Evolutionary conservation across 768 basidiomycete genomes (phyloP).

Genomic region (Leccinum disarticulatum): DNA sequence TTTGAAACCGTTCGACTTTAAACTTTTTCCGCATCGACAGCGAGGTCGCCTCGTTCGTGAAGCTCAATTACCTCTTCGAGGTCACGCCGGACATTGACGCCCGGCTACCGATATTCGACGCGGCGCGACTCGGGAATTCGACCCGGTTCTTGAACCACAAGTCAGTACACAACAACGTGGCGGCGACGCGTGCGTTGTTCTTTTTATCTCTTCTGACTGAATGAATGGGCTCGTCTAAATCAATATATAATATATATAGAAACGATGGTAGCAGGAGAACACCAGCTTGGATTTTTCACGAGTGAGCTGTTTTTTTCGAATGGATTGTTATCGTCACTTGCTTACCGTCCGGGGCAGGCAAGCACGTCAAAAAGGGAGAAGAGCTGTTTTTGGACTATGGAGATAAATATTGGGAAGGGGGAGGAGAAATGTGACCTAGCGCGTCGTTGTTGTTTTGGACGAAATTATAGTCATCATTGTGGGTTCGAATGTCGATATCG

Average conservation of each 20-base stretch:
- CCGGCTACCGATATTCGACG: conserved; percentile 30
- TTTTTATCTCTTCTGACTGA: too few species aligned
- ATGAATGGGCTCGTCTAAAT: too few species aligned
- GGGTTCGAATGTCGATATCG: too few species aligned
- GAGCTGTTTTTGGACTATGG: conserved; percentile 41
- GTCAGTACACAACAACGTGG: conserved; percentile 12
- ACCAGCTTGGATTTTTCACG: conserved; percentile 37
- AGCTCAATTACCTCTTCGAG: conserved; percentile 39
- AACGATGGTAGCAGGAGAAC: conserved; percentile 33
- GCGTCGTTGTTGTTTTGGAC: too few species aligned
- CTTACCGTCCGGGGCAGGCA: conserved; percentile 12
- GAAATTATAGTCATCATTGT: too few species aligned
- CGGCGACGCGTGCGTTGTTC: conserved; percentile 27
- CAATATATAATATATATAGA: too few species aligned
- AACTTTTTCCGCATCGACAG: conserved; percentile 5
- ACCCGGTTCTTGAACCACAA: conserved; percentile 46
- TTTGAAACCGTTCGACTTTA: too few species aligned
- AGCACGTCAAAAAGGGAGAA: conserved; percentile 27
- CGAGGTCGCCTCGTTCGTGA: conserved; percentile 7
- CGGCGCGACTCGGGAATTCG: conserved; percentile 43
- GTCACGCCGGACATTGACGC: background rate
- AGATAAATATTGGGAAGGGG: conserved; percentile 20
- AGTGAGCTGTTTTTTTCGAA: conserved; percentile 26
- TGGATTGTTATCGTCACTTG: too few species aligned
- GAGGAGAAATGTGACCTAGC: too few species aligned